Conservation (phyloP, 306 rosid genomes). For the Senna siamea region DNA sequence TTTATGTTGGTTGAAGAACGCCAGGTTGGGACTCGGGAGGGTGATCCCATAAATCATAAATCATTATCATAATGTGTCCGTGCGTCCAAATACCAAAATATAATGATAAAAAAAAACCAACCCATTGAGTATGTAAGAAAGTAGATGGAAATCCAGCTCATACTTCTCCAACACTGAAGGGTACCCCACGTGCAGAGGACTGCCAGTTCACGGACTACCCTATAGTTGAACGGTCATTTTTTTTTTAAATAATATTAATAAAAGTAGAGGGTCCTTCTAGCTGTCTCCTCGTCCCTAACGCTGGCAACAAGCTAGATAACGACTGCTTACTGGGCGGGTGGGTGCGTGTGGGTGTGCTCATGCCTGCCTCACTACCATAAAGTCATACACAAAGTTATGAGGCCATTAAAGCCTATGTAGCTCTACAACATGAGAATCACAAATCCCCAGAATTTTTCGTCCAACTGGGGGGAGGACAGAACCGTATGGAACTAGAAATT, state of each 20-base stretch:
- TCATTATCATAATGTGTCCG: too few relatives aligned
- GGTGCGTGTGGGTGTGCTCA: constrained; percentile 15
- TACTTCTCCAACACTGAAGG: constrained; percentile 34
- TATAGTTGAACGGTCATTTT: constrained; percentile 30
- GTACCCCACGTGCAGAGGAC: constrained; percentile 63
- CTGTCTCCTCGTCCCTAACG: constrained; percentile 79
- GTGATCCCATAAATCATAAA: too few relatives aligned
- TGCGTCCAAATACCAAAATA: too few relatives aligned
- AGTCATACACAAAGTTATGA: constrained; percentile 21
- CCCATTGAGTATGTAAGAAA: not conserved
- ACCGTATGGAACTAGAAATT: too few relatives aligned
- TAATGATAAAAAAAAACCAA: too few relatives aligned
- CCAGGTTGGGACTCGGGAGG: constrained; percentile 25
- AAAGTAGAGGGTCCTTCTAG: constrained; percentile 41
- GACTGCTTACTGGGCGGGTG: constrained; percentile 28
- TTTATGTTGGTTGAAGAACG: constrained; percentile 29
- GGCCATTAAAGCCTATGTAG: constrained; percentile 19
- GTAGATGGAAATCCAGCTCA: constrained; percentile 72
- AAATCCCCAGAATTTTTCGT: constrained; percentile 1
- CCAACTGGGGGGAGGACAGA: too few relatives aligned
- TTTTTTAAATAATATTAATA: too few relatives aligned
- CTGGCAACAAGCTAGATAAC: constrained; percentile 62
- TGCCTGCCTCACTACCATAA: constrained; percentile 31
- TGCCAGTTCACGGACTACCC: constrained; percentile 70
- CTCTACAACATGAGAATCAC: constrained; percentile 12